Conservation (phyloP, 805 yeast species). For the Candida maesae region DNA sequence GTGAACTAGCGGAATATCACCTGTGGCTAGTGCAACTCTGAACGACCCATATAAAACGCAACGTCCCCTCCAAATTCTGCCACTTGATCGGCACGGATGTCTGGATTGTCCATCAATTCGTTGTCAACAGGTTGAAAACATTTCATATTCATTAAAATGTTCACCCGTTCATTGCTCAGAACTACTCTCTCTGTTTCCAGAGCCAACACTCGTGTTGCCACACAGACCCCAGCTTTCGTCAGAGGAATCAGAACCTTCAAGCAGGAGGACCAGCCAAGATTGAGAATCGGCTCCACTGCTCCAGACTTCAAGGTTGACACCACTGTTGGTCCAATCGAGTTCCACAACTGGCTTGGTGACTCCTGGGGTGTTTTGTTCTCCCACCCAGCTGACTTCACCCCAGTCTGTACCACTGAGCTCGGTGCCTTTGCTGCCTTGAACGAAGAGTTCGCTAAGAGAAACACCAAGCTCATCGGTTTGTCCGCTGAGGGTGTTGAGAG, state of each 20-base stretch:
- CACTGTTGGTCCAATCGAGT: conserved; percentile 77
- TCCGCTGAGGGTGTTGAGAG: conserved; percentile 80
- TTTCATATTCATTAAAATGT: conserved; percentile 17
- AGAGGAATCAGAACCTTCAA: conserved; percentile 44
- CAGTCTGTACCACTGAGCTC: conserved; percentile 94
- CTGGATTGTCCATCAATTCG: neutral
- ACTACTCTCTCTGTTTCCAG: conserved; percentile 23
- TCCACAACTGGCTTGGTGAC: conserved; percentile 83
- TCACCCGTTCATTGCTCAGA: conserved; percentile 29
- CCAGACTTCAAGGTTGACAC: conserved; percentile 86
- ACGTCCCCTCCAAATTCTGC: neutral
- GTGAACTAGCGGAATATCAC: conserved; percentile 16
- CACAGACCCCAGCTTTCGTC: conserved; percentile 22
- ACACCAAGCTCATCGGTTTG: conserved; percentile 83
- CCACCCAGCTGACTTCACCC: conserved; percentile 96
- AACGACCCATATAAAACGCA: neutral
- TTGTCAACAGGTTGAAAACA: neutral
- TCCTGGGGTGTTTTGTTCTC: conserved; percentile 88
- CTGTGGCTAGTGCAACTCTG: conserved; percentile 12
- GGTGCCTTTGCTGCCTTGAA: conserved; percentile 90
- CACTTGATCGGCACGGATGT: neutral
- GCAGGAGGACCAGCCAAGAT: conserved; percentile 53
- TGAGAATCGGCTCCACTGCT: conserved; percentile 79
- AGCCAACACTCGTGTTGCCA: conserved; percentile 15
- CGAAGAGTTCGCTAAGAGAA: conserved; percentile 83